phyloP scores from a whole-genome alignment of 2,329 filamentous ascomycete species.

The Raffaelea ambrosiae region DNA sequence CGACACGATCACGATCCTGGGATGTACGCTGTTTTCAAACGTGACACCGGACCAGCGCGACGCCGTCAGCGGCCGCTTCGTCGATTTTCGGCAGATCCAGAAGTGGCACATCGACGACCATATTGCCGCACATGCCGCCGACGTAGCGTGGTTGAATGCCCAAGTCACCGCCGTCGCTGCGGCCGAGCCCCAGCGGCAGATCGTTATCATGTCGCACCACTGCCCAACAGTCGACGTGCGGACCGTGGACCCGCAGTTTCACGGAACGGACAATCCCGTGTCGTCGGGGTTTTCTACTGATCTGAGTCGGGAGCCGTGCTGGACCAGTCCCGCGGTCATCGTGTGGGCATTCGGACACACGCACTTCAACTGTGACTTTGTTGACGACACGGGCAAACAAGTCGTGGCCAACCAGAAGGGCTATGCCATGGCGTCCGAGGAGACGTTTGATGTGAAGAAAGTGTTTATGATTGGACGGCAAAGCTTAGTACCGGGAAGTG shows the following conservation, averaged over 20 bases:
- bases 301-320: conserved; percentile 21
- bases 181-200: conserved; percentile 14
- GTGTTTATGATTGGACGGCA: too few species aligned
- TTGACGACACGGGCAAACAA: conserved; percentile 15
- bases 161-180: conserved; percentile 19
- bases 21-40: conserved; percentile 37
- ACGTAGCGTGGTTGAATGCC: conserved; percentile 35
- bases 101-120: conserved; percentile 28
- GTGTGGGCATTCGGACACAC: conserved; percentile 41
- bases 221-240: conserved; percentile 26
- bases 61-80: neutral
- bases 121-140: conserved; percentile 24
- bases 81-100: conserved; percentile 1
- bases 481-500: too few species aligned
- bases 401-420: conserved; percentile 13
- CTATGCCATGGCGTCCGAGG: conserved; percentile 1
- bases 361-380: conserved; percentile 33
- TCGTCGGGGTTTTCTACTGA: conserved; percentile 29
- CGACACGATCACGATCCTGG: conserved; percentile 21
- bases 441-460: neutral
- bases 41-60: neutral
- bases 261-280: conserved; percentile 16
- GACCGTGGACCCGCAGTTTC: conserved; percentile 24
- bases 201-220: conserved; percentile 33
- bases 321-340: conserved; percentile 22